Evolutionary conservation across 176 grass and related monocot genomes (phyloP), one percentile per base, ranked within the genome.

Genomic region (Leersia perrieri): DNA sequence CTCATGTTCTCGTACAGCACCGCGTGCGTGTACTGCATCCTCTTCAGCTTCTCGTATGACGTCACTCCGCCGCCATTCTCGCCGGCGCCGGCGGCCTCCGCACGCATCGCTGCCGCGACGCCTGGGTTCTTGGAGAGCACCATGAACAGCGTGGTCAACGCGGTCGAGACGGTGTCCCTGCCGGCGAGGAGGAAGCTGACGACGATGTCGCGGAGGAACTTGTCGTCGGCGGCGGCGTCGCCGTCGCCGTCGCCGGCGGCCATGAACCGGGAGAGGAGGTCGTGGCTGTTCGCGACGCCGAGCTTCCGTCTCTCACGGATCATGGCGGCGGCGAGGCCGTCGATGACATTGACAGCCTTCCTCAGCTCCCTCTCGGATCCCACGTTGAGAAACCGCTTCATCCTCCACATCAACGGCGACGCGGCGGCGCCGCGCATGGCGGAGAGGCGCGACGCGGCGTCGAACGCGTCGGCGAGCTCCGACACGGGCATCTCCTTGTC

Each of bases 211-310:
- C 90, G 93, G 51, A 97, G 93, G 85, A 70, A 97, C 82, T 83
- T 90, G 79, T 93, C 88, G 72, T 92, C 75, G 7, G 55, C 73
- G 60, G 38, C 85, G 23, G 23, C 71, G 29, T n/a, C n/a, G n/a
- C n/a, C n/a, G n/a, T n/a, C 20, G 33, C 4, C 66, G 20, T 38
- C 68, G 26, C 35, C 58, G 13, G 60, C 75, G 25, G 80, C 80
- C 90, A 97, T 91, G 94, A 97, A 97, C 25, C 80, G 80, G 5
- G 94, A 97, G 62, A 97, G 88, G 55, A 97, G 84, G 82, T 97
- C 94, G 67, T 89, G 86, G 75, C 81, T 78, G 12, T 44, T 35
- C 1, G 58, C 72, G 62, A 87, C 69, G 1, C 94, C 91, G 0
- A 87, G 78, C 74, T 86, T 91, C 30, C 88, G 84, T 9, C 94